These are phyloP conservation scores for Paraphaeosphaeria sporulosa DNA, from an alignment of 2,329 filamentous ascomycete species.

Conservation along the genomic window DNA sequence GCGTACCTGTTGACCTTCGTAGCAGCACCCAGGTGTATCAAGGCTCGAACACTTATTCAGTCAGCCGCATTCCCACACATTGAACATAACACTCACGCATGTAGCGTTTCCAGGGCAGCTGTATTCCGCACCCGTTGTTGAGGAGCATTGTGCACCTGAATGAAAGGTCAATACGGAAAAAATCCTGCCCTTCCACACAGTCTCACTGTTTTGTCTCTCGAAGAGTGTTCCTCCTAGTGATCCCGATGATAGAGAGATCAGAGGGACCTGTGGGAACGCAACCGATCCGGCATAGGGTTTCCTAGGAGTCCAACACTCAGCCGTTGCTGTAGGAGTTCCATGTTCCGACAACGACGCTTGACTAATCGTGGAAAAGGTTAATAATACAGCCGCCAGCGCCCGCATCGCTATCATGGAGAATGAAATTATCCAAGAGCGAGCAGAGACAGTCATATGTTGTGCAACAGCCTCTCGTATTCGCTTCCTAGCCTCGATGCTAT, in stretches of 20 bases:
- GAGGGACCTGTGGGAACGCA: background rate
- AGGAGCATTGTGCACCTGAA: background rate
- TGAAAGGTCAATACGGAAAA: background rate
- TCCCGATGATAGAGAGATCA: background rate
- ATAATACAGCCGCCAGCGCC: background rate
- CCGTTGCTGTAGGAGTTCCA: background rate
- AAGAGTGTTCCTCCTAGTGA: background rate
- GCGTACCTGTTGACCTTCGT: background rate
- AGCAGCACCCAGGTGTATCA: background rate
- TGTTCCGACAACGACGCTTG: background rate
- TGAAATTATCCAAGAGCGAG: background rate
- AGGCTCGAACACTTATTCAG: background rate
- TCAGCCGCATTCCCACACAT: background rate
- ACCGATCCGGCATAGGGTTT: background rate
- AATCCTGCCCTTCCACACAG: background rate
- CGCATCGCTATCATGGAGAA: background rate
- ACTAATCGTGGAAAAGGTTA: background rate
- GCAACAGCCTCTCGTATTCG: background rate
- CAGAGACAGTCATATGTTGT: background rate
- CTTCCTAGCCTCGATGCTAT: constrained; percentile 1
- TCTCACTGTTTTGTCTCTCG: background rate
- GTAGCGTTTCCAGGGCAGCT: background rate
- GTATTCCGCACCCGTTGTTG: background rate
- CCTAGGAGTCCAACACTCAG: background rate
- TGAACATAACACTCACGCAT: background rate